These are phyloP conservation scores for Ustilaginoidea virens DNA, from an alignment of 2,329 filamentous ascomycete genomes.

Conservation along the genomic window DNA sequence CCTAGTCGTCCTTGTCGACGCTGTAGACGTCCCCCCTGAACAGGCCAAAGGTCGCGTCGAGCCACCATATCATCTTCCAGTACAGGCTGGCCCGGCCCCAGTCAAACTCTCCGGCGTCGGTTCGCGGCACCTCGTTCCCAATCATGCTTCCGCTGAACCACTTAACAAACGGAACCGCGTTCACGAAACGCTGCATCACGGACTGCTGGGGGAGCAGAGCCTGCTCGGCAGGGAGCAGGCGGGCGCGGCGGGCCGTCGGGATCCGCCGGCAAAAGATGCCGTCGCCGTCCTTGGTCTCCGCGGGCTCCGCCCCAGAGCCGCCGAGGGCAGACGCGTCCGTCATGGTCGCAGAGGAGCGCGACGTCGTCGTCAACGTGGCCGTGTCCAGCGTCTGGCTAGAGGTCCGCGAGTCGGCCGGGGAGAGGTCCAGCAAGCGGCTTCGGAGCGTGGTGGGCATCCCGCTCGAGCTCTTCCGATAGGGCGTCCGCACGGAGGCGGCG, in stretches of 20 bases:
- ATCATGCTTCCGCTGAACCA: conserved; percentile 64
- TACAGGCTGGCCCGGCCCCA: conserved; percentile 51
- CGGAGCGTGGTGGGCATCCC: conserved; percentile 20
- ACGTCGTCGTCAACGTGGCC: conserved; percentile 29
- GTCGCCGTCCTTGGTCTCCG: conserved; percentile 17
- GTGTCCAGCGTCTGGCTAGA: conserved; percentile 45
- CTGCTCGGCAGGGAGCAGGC: conserved; percentile 52
- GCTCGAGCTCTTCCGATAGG: conserved; percentile 12
- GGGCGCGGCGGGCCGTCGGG: conserved; percentile 48
- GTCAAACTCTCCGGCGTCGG: conserved; percentile 63
- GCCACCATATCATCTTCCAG: conserved; percentile 51
- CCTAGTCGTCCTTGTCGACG: conserved; percentile 42
- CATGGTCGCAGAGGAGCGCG: conserved; percentile 27
- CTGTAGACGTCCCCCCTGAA: conserved; percentile 43
- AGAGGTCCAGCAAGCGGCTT: conserved; percentile 22
- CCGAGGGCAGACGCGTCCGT: conserved; percentile 14
- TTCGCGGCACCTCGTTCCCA: conserved; percentile 58
- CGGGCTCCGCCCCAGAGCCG: conserved; percentile 11
- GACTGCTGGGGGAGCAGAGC: conserved; percentile 56
- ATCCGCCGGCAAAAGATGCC: conserved; percentile 44
- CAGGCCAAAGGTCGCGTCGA: conserved; percentile 41
- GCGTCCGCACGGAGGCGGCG: conserved; percentile 10
- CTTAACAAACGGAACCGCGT: conserved; percentile 51
- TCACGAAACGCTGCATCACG: conserved; percentile 45
- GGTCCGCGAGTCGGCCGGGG: conserved; percentile 28